Evolutionary conservation across 1,139 yeast genomes (phyloP).

Genomic region (Suhomyces maxii): DNA sequence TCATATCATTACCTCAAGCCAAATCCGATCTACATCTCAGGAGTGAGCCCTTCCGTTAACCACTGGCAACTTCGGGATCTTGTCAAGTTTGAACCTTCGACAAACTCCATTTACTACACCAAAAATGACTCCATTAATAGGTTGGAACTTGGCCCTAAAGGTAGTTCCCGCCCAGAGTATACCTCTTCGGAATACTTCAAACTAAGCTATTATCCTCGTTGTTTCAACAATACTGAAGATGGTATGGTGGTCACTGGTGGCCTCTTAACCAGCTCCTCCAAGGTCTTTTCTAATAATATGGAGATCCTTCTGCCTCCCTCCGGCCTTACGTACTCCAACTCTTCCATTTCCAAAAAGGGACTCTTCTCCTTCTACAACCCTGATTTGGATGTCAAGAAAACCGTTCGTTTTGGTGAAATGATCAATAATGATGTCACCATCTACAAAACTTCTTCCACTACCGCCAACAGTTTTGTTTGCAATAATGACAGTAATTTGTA

Average conservation of each 20-base stretch:
- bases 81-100: slow-evolving; percentile 44
- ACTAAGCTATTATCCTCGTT: slow-evolving; percentile 61
- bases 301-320: slow-evolving; percentile 25
- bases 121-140: slow-evolving; percentile 32
- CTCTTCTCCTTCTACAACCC: slow-evolving; percentile 59
- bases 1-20: slow-evolving; percentile 41
- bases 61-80: slow-evolving; percentile 92
- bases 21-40: slow-evolving; percentile 36
- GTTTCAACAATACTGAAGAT: slow-evolving; percentile 62
- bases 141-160: slow-evolving; percentile 19
- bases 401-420: slow-evolving; percentile 70
- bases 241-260: slow-evolving; percentile 74
- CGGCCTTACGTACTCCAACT: slow-evolving; percentile 7
- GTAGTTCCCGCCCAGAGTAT: not conserved
- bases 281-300: slow-evolving; percentile 27
- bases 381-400: slow-evolving; percentile 43
- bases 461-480: slow-evolving; percentile 65
- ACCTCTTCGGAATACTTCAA: slow-evolving; percentile 36
- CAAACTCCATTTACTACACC: slow-evolving; percentile 36
- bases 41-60: slow-evolving; percentile 37
- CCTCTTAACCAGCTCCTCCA: slow-evolving; percentile 34
- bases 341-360: slow-evolving; percentile 47
- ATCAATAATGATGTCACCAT: slow-evolving; percentile 82
- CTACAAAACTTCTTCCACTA: slow-evolving; percentile 36
- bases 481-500: slow-evolving; percentile 79